Conservation (phyloP, 352 stramenopile genomes). For the Blastocystis sp. region DNA sequence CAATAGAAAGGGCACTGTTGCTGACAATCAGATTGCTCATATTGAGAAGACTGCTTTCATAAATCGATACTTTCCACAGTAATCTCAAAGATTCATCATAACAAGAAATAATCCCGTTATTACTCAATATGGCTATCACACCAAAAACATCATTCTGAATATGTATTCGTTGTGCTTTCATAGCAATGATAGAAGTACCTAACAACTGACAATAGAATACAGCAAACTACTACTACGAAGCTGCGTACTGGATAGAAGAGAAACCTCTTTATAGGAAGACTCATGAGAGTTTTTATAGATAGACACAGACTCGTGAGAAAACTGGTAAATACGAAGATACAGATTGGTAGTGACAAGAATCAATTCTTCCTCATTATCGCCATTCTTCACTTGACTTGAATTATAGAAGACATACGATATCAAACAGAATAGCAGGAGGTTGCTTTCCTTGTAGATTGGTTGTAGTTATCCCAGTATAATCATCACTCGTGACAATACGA, state of each 20-base stretch:
- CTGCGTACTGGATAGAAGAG: neutral
- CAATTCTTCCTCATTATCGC: neutral
- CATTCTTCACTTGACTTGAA: neutral
- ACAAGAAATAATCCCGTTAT: slow-evolving; percentile 19
- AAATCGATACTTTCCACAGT: slow-evolving; percentile 25
- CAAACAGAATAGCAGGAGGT: neutral
- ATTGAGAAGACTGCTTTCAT: slow-evolving; percentile 34
- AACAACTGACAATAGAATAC: neutral
- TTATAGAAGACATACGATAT: neutral
- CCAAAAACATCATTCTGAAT: neutral
- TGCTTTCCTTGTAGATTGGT: neutral
- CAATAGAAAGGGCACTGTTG: slow-evolving; percentile 11
- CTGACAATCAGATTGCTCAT: slow-evolving; percentile 17
- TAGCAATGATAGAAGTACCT: neutral
- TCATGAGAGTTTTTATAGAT: neutral
- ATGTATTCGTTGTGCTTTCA: neutral
- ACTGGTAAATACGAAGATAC: neutral
- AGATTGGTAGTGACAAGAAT: neutral
- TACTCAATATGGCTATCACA: neutral
- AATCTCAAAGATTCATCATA: neutral
- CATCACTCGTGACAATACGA: neutral
- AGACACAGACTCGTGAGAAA: neutral
- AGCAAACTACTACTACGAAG: neutral
- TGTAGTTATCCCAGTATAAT: neutral
- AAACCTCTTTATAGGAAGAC: neutral